Percentiles rank a stretch among this genome's conserved stretches.
These are phyloP conservation scores for Saccharomycopsis vini DNA, from an alignment of 805 yeast species.

Conservation along the genomic window DNA sequence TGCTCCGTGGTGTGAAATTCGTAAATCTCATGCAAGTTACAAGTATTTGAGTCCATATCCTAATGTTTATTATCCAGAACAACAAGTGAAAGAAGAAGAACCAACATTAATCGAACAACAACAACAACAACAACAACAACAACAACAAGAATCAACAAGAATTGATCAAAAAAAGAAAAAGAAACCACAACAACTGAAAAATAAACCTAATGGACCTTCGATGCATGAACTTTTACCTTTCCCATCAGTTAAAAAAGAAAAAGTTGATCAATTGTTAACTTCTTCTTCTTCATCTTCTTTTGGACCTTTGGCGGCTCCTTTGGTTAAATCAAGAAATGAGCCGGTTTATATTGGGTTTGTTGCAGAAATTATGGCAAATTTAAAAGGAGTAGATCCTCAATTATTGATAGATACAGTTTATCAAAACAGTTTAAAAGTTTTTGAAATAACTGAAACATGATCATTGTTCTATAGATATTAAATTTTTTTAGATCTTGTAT, in stretches of 20 bases:
- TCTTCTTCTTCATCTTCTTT: constrained; percentile 6
- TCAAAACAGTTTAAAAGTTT: constrained; percentile 34
- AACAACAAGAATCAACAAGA: not conserved
- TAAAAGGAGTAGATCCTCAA: constrained; percentile 35
- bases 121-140: not conserved
- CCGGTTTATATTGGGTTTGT: constrained; percentile 81
- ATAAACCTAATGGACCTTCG: constrained; percentile 4
- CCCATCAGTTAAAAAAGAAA: constrained; percentile 56
- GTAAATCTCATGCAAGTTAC: constrained; percentile 73
- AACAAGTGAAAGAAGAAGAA: not conserved
- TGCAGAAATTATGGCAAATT: constrained; percentile 55
- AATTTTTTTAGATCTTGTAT: too few species aligned
- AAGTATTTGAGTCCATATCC: constrained; percentile 45
- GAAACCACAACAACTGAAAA: constrained; percentile 21
- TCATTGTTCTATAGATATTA: too few species aligned
- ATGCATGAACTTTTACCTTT: constrained; percentile 53
- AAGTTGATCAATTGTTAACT: not conserved
- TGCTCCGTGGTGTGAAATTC: constrained; percentile 97
- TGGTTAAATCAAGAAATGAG: constrained; percentile 83
- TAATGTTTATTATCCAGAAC: constrained; percentile 43
- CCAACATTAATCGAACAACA: not conserved
- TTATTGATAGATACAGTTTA: constrained; percentile 42
- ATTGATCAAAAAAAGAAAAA: constrained; percentile 17
- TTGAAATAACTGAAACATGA: too few species aligned
- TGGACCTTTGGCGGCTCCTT: constrained; percentile 27